These are phyloP conservation scores for Phytophthora sp. DNA, from an alignment of 352 stramenopile species.

Conservation along the genomic window DNA sequence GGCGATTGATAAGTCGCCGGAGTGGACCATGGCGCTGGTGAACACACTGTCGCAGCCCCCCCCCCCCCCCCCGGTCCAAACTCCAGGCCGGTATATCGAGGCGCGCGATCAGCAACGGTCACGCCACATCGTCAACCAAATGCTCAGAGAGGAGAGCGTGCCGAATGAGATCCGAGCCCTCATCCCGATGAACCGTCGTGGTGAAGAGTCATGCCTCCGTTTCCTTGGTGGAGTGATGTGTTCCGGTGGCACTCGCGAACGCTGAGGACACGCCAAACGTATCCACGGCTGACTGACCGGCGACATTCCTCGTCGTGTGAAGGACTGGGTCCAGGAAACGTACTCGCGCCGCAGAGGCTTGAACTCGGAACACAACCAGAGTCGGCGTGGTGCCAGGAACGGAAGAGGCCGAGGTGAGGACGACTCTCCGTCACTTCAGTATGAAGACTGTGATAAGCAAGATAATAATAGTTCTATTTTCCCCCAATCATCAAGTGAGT, in stretches of 20 bases:
- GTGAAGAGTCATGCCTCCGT: slow-evolving; percentile 18
- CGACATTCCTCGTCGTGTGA: slow-evolving; percentile 7
- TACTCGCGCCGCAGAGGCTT: not conserved
- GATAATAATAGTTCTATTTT: slow-evolving; percentile 5
- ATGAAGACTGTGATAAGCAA: slow-evolving; percentile 1
- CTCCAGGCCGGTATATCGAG: slow-evolving; percentile 3
- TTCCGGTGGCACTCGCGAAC: slow-evolving; percentile 2
- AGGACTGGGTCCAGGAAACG: slow-evolving; percentile 1
- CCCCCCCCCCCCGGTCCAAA: too few relatives aligned
- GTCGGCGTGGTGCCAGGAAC: not conserved
- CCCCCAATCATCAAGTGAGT: not conserved
- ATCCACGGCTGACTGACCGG: slow-evolving; percentile 1
- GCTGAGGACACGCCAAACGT: not conserved
- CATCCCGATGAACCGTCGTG: not conserved
- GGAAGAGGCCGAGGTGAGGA: slow-evolving; percentile 6
- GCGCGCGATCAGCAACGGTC: not conserved
- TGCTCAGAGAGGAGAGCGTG: not conserved
- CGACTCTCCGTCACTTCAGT: slow-evolving; percentile 10
- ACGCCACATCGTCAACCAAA: not conserved
- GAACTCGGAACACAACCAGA: not conserved
- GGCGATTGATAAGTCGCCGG: slow-evolving; percentile 18
- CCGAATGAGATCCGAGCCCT: slow-evolving; percentile 1
- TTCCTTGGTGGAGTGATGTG: not conserved
- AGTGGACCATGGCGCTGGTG: slow-evolving; percentile 13
- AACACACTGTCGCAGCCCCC: slow-evolving; percentile 6